A percentile compares a stretch with the other conserved stretches of the same genome.
phyloP scores from a whole-genome alignment of 2,329 filamentous ascomycete genomes.

The Ilyonectria sp. region DNA sequence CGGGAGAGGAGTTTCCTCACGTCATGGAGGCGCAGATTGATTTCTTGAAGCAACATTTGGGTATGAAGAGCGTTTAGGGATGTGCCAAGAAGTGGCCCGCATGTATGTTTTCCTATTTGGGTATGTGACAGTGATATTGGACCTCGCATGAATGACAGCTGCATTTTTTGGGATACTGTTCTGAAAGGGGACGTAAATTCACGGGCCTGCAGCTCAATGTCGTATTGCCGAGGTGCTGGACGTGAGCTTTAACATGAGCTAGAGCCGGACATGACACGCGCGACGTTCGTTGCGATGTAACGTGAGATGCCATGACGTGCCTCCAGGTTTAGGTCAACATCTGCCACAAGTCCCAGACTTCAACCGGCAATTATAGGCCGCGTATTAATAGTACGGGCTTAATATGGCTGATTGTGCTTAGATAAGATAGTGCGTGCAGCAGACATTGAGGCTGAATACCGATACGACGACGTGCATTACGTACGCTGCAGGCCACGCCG shows the following conservation, averaged over 20 bases:
- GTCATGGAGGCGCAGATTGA: slow-evolving; percentile 9
- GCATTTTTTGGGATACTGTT: background rate
- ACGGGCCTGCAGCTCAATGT: background rate
- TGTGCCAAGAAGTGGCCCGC: background rate
- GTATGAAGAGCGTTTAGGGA: background rate
- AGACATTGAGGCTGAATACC: background rate
- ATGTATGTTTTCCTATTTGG: background rate
- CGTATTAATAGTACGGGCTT: background rate
- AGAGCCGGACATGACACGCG: background rate
- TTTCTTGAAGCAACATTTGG: slow-evolving; percentile 8
- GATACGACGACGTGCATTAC: background rate
- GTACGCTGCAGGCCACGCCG: background rate
- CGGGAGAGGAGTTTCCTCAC: slow-evolving; percentile 8
- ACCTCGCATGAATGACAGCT: background rate
- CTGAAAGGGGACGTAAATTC: no score
- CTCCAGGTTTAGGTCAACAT: background rate
- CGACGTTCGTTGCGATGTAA: background rate
- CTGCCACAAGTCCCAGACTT: background rate
- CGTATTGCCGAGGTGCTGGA: background rate
- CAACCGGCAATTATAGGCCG: background rate
- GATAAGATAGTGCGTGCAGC: background rate
- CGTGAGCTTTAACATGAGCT: background rate
- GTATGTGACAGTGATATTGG: background rate
- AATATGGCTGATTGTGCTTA: background rate
- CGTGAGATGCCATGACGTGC: no score